phyloP scores from a whole-genome alignment of 345 rosid species.

The Raphanus sativus region DNA sequence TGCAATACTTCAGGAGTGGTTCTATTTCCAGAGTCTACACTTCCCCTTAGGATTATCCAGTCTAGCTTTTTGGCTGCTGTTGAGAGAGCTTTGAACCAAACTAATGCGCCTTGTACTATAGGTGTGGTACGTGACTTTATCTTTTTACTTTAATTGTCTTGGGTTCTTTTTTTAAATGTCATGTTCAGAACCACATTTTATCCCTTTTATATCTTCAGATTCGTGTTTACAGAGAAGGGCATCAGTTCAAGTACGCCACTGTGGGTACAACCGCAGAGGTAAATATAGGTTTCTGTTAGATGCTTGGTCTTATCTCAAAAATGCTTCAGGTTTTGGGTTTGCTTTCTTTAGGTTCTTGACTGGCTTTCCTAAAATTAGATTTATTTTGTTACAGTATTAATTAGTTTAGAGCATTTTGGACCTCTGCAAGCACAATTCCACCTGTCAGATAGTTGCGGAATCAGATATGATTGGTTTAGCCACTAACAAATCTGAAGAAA shows the following conservation, averaged over 20 bases:
- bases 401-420: neutral
- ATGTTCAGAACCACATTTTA: neutral
- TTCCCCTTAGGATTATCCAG: constrained; percentile 84
- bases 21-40: constrained; percentile 91
- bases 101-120: constrained; percentile 69
- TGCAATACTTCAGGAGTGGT: constrained; percentile 67
- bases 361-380: neutral
- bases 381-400: neutral
- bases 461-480: constrained; percentile 4
- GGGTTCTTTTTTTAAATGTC: neutral
- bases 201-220: constrained; percentile 51
- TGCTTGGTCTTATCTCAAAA: neutral
- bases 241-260: constrained; percentile 50
- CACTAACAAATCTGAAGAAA: neutral
- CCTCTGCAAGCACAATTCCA: neutral
- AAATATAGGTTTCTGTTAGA: constrained; percentile 1
- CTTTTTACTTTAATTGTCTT: constrained; percentile 1
- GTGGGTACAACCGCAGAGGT: constrained; percentile 98
- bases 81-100: constrained; percentile 79
- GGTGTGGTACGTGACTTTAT: constrained; percentile 77
- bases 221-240: constrained; percentile 52
- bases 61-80: constrained; percentile 72
- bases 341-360: neutral
- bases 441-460: neutral
- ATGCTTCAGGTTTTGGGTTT: constrained; percentile 14